Evolutionary conservation across 192 early-diverging fungal species (phyloP).

Genomic region (Coemansia sp.): DNA sequence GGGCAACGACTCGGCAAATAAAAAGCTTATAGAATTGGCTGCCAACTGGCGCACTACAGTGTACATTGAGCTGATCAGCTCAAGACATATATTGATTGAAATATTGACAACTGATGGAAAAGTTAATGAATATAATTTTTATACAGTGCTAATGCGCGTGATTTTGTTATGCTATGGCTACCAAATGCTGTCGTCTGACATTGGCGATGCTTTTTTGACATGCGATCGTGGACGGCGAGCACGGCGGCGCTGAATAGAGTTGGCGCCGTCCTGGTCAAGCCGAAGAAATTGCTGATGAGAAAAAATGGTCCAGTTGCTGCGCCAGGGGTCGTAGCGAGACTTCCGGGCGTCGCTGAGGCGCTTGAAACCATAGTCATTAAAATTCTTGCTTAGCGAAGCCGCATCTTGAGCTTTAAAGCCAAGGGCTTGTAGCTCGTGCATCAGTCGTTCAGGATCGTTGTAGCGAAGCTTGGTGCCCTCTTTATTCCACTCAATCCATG

Average conservation of each 20-base stretch:
- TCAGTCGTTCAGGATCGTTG: constrained; percentile 47
- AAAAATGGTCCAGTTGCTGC: constrained; percentile 44
- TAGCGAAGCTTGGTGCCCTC: constrained; percentile 48
- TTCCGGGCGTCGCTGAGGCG: constrained; percentile 52
- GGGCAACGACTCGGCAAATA: too few relatives aligned
- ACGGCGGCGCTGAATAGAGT: constrained; percentile 41
- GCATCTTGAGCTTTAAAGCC: constrained; percentile 54
- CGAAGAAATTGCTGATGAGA: constrained; percentile 35
- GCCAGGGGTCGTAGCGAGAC: constrained; percentile 43
- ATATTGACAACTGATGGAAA: constrained; percentile 1
- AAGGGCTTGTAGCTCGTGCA: constrained; percentile 50
- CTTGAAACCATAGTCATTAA: constrained; percentile 51
- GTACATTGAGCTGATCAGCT: too few relatives aligned
- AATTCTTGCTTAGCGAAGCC: constrained; percentile 53
- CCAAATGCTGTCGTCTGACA: constrained; percentile 35
- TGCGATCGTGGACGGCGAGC: constrained; percentile 31
- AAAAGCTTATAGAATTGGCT: too few relatives aligned
- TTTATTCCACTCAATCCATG: constrained; percentile 51
- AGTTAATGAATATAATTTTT: constrained; percentile 5
- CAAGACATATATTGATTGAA: too few relatives aligned
- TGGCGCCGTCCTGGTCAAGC: constrained; percentile 16
- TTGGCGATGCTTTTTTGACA: constrained; percentile 37
- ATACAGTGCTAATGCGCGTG: background rate
- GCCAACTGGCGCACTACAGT: too few relatives aligned
- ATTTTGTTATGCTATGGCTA: background rate